Evolutionary conservation across 805 yeast genomes (phyloP).

Genomic region (Yamadazyma insecticola): DNA sequence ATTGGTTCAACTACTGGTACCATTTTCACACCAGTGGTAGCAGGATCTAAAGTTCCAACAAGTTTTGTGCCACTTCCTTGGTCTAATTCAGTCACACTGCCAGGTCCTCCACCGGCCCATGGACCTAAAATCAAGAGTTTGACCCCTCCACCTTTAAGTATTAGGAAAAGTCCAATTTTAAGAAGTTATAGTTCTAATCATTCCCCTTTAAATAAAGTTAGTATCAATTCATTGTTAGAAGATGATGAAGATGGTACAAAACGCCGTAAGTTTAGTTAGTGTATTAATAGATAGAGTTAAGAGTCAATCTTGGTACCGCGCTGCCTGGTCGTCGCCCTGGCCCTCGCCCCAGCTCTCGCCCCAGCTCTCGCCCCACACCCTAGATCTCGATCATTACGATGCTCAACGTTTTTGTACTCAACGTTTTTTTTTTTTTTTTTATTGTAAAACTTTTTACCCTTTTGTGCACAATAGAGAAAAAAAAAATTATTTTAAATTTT

Average conservation of each 20-base stretch:
- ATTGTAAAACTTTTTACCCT: neutral
- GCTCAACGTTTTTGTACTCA: neutral
- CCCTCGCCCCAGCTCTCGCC: neutral
- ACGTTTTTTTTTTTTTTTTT: neutral
- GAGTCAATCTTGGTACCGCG: neutral
- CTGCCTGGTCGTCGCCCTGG: neutral
- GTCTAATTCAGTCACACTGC: neutral
- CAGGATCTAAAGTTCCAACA: neutral
- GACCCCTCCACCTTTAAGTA: conserved; percentile 7
- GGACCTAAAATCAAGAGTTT: neutral
- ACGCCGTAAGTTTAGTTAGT: neutral
- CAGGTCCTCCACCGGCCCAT: conserved; percentile 1
- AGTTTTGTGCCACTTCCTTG: neutral
- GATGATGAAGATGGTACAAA: conserved; percentile 5
- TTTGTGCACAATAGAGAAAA: too few relatives aligned
- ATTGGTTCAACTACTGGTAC: neutral
- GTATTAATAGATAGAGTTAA: neutral
- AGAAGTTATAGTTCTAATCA: conserved; percentile 18
- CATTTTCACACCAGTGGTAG: conserved; percentile 1
- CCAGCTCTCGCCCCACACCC: too few relatives aligned
- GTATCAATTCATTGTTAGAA: conserved; percentile 11
- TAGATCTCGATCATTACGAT: neutral
- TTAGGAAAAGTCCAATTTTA: conserved; percentile 6
- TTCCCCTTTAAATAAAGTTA: conserved; percentile 12
- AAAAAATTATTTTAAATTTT: too few relatives aligned